phyloP scores from a whole-genome alignment of 1,284 basidiomycete species.

The Sporisorium scitamineum region DNA sequence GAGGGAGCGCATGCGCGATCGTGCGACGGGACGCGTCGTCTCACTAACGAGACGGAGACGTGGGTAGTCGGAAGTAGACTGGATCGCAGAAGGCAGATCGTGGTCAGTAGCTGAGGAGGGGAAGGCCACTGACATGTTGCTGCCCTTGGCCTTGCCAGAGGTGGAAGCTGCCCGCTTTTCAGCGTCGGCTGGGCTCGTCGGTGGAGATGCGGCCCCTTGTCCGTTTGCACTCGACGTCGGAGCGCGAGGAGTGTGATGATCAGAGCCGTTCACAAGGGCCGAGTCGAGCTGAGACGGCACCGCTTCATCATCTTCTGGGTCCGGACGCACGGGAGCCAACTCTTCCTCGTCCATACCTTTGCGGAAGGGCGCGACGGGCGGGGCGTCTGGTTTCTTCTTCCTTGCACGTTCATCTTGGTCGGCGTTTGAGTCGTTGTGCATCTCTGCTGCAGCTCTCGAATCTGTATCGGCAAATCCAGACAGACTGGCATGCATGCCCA shows the following conservation, averaged over 20 bases:
- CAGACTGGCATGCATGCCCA: slow-evolving; percentile 18
- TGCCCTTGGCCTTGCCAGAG: slow-evolving; percentile 10
- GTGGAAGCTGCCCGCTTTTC: neutral
- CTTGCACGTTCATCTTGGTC: slow-evolving; percentile 5
- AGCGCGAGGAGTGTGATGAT: slow-evolving; percentile 2
- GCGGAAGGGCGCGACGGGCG: slow-evolving; percentile 57
- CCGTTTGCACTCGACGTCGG: slow-evolving; percentile 1
- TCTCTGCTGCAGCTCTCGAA: slow-evolving; percentile 11
- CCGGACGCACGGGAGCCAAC: slow-evolving; percentile 23
- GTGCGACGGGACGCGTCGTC: slow-evolving; percentile 25
- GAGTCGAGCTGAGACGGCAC: slow-evolving; percentile 15
- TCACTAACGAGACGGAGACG: slow-evolving; percentile 51
- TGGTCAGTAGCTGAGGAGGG: slow-evolving; percentile 20
- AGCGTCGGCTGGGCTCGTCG: slow-evolving; percentile 5
- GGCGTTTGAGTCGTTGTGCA: neutral
- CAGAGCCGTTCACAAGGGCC: slow-evolving; percentile 6
- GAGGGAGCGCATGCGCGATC: slow-evolving; percentile 45
- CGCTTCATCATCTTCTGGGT: slow-evolving; percentile 39
- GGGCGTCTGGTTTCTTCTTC: slow-evolving; percentile 25
- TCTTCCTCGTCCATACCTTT: slow-evolving; percentile 59
- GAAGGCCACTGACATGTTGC: slow-evolving; percentile 18
- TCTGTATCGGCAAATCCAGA: slow-evolving; percentile 23
- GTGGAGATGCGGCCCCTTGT: slow-evolving; percentile 3
- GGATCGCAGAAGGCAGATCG: slow-evolving; percentile 36
- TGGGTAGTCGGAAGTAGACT: slow-evolving; percentile 48